phyloP scores from a whole-genome alignment of 331 rosid species.

The Malus hybrid region DNA sequence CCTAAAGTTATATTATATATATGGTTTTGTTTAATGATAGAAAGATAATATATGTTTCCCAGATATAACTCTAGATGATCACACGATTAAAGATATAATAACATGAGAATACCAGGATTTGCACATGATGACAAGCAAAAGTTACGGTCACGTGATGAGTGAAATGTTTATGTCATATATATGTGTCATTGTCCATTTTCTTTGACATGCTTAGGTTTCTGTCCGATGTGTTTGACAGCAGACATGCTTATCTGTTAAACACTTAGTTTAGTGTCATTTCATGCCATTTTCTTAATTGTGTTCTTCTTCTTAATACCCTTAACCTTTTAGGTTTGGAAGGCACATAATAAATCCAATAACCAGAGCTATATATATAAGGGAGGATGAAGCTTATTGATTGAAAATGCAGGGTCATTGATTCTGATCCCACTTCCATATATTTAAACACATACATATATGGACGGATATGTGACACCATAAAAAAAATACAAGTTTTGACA shows the following conservation, averaged over 20 bases:
- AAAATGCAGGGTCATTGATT: no score
- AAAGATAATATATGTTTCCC: background rate
- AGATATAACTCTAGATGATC: background rate
- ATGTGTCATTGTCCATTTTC: background rate
- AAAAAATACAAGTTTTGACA: no score
- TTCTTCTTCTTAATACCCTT: constrained; percentile 4
- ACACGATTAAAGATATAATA: background rate
- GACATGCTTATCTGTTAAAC: no score
- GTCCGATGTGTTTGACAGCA: background rate
- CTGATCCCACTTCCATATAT: no score
- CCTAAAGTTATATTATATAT: no score
- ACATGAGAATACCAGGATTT: no score
- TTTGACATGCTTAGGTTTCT: background rate
- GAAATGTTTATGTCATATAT: no score
- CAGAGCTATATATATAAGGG: background rate
- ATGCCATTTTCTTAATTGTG: background rate
- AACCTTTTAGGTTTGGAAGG: background rate
- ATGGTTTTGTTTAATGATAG: no score
- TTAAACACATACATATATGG: no score
- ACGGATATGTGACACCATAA: no score
- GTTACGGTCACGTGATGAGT: background rate
- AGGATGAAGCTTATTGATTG: no score
- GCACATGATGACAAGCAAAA: background rate
- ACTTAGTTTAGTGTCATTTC: background rate
- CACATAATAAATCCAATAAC: background rate